Evolutionary conservation across 1,284 basidiomycete genomes (phyloP).

Genomic region (Peniophora sp.): DNA sequence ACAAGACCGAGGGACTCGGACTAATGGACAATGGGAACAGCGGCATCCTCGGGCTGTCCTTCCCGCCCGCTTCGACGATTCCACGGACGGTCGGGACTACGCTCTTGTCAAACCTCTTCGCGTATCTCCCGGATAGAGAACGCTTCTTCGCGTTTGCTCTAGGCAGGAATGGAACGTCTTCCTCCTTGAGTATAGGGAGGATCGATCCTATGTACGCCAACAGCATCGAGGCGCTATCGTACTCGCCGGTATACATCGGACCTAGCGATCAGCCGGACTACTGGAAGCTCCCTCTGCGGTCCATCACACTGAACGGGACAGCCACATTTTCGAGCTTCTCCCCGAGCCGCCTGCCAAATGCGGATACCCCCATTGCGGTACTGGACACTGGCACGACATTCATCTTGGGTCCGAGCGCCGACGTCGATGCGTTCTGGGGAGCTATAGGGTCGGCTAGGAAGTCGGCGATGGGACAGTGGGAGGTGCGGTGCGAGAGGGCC

Average conservation of each 20-base stretch:
- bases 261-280: conserved; percentile 35
- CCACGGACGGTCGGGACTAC: conserved; percentile 33
- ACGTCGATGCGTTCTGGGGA: conserved; percentile 44
- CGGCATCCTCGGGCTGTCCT: conserved; percentile 49
- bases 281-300: conserved; percentile 47
- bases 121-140: conserved; percentile 29
- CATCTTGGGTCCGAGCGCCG: conserved; percentile 41
- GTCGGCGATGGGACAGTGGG: conserved; percentile 34
- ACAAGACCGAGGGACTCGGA: conserved; percentile 34
- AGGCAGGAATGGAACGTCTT: conserved; percentile 27
- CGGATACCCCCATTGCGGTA: conserved; percentile 39
- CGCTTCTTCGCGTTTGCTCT: conserved; percentile 48
- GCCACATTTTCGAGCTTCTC: conserved; percentile 30
- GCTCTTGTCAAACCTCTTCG: conserved; percentile 41
- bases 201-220: conserved; percentile 34
- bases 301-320: conserved; percentile 34
- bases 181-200: conserved; percentile 45
- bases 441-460: conserved; percentile 34
- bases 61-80: conserved; percentile 42
- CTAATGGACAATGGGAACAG: conserved; percentile 42
- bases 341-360: conserved; percentile 35
- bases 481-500: conserved; percentile 42
- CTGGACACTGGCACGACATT: conserved; percentile 55
- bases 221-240: conserved; percentile 26
- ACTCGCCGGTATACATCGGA: conserved; percentile 34